Base-by-base conservation (phyloP, 2,329 filamentous ascomycete species). In the Exophiala aquamarina region DNA sequence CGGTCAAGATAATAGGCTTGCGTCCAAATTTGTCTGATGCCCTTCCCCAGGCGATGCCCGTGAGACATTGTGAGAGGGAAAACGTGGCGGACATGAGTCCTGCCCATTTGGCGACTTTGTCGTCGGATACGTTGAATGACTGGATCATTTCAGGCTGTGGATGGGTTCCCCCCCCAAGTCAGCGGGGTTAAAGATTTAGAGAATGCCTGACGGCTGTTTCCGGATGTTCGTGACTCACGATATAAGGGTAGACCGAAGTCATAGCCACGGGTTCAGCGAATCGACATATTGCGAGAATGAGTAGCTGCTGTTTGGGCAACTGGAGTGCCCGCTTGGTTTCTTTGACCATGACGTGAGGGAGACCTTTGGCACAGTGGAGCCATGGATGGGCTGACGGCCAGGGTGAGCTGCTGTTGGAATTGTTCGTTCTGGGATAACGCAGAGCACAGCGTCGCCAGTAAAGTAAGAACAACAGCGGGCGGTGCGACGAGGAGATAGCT, bases 21-120 rank as follows among this genome's bases (percentile, higher is more conserved):
- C 92, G 81, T 15, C 92, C 93, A 52, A 87, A 81, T 34, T 68
- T 72, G 65, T 97, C 93, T 0, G 89, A 88, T 2, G 84, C 78
- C 55, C 82, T 78, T 4, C 89, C 85, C 87, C 88, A 92, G 1
- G 81, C 71, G 2, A 92, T 80, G 14, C 85, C 87, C 4, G 86
- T 88, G 14, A 80, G 40, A 57, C 83, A 86, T 67, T 92, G 87
- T 21, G 79, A 76, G 9, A 89, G 66, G 2, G 87, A 87, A 66
- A 90, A 89, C 53, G 83, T 75, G 34, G 85, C 83, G 1, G 84
- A 84, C 4, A 83, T 86, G 47, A 89, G 70, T 41, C 86, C 86
- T n/a, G 84, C 87, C 85, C 86, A 92, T 71, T 83, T 86, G 33
- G 87, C 87, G 18, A 95, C 79, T 35, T 89, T 76, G 57, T 86